Base-by-base conservation (phyloP, 805 yeast genomes). In the Cyberlindnera nakhonratchasimensis region DNA sequence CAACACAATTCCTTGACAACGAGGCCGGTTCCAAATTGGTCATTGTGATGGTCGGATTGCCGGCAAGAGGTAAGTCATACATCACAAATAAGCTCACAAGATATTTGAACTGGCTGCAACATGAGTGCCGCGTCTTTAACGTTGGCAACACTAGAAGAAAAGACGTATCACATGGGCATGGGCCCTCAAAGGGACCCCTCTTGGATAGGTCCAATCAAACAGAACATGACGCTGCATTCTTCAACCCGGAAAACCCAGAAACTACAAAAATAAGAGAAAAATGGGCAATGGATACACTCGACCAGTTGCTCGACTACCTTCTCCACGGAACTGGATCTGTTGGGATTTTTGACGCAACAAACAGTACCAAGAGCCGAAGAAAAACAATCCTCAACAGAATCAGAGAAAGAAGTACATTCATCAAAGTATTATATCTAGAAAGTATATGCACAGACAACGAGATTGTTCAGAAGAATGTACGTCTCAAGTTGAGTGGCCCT, bases 261-360 rank as follows among this genome's bases (percentile, higher is more conserved):
- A 78, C 83, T 14, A 77, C 77, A 4, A 69, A 72, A 24, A 67
- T 88, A 34, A 75, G 98, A 47, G 97, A 91, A 57, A 77, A 84
- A 61, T 93, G 98, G 98, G 99, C 99, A 0, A 81, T 84, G 79
- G 96, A 91, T 50, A 91, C 99, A 0, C 67, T 91, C 43, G 91
- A 88, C 46, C 85, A 83, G 55, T 65, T 91, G 42, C 67, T 91
- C 26, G 91, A 90, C 52, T 90, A 86, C 63, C 74, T 93, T 5
- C 61, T 89, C 36, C 72, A 77, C 12, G 95, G 88, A 0, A 78
- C 81, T 24, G 98, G 98, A 2, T 80, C 90, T 6, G 96, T 91
- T 8, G 99, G 97, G 2, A 87, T 91, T 9, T 84, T 85, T 60
- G 95, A 85, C 64, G 93, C 93, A 1, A 85, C 95, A 1, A 85